phyloP scores from a whole-genome alignment of 768 basidiomycete genomes.

The Termitomyces sp. region DNA sequence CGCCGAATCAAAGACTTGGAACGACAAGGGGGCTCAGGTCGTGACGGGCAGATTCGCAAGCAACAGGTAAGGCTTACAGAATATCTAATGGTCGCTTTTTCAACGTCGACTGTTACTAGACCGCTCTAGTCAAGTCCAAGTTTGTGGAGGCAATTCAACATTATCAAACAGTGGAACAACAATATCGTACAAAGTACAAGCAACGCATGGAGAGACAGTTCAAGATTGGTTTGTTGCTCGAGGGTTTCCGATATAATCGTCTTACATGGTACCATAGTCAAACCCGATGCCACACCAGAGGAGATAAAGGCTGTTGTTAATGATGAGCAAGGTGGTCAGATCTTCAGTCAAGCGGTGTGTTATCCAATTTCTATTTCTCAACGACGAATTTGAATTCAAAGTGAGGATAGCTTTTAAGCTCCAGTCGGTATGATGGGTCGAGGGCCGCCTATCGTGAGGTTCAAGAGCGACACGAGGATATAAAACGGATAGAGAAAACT shows the following conservation, averaged over 20 bases:
- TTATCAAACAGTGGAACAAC: conserved; percentile 79
- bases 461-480: conserved; percentile 95
- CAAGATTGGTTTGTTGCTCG: conserved; percentile 60
- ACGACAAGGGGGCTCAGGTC: conserved; percentile 56
- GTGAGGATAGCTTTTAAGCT: conserved; percentile 66
- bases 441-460: conserved; percentile 91
- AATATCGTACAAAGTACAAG: conserved; percentile 73
- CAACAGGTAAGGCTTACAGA: conserved; percentile 51
- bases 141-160: conserved; percentile 85
- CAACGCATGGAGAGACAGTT: conserved; percentile 83
- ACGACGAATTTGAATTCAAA: conserved; percentile 7
- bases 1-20: conserved; percentile 68
- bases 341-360: conserved; percentile 84
- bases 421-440: conserved; percentile 87
- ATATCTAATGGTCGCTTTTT: not conserved
- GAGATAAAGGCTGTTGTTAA: conserved; percentile 86
- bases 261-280: conserved; percentile 44
- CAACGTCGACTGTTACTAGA: conserved; percentile 28
- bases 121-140: conserved; percentile 62
- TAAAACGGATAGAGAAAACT: conserved; percentile 92
- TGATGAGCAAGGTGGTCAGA: conserved; percentile 75
- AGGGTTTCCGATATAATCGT: not conserved
- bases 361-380: not conserved
- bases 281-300: conserved; percentile 88
- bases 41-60: conserved; percentile 69